Conservation (phyloP, 495 filamentous ascomycete species). For the Aspergillus leporis region DNA sequence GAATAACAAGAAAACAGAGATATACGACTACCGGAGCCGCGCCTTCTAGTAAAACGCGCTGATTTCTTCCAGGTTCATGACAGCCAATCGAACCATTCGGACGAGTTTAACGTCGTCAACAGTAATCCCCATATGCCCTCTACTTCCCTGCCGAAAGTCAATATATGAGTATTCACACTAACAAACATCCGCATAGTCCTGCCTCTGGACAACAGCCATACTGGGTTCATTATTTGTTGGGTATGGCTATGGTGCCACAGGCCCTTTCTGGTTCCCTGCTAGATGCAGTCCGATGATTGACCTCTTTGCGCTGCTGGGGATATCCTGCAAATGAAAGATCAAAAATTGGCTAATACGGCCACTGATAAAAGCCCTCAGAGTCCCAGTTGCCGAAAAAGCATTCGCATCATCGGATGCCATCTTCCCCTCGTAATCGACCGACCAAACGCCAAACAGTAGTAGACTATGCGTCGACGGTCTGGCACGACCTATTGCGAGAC, state of each 20-base stretch:
- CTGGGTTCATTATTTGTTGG: conserved; percentile 34
- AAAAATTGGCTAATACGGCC: conserved; percentile 43
- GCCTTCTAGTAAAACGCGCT: not conserved
- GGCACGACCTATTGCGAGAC: conserved; percentile 19
- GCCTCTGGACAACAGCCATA: conserved; percentile 38
- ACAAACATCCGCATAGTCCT: conserved; percentile 24
- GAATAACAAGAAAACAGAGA: conserved; percentile 45
- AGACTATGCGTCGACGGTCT: conserved; percentile 23
- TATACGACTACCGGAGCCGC: conserved; percentile 26
- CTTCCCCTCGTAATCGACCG: too few relatives aligned
- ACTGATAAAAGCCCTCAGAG: too few relatives aligned
- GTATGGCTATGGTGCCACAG: conserved; percentile 37
- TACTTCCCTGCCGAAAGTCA: not conserved
- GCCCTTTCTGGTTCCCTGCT: conserved; percentile 46
- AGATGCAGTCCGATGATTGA: conserved; percentile 48
- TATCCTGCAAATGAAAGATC: conserved; percentile 48
- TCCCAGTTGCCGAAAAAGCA: too few relatives aligned
- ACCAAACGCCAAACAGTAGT: conserved; percentile 1
- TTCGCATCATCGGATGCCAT: too few relatives aligned
- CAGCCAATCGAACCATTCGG: conserved; percentile 39
- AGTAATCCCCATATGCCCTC: conserved; percentile 39
- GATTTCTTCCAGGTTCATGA: conserved; percentile 37
- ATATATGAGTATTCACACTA: not conserved
- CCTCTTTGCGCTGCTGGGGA: conserved; percentile 47
- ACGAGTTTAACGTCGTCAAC: conserved; percentile 41